Evolutionary conservation across 164 flowering plant species (phyloP).

Genomic region (Annona cherimola): DNA sequence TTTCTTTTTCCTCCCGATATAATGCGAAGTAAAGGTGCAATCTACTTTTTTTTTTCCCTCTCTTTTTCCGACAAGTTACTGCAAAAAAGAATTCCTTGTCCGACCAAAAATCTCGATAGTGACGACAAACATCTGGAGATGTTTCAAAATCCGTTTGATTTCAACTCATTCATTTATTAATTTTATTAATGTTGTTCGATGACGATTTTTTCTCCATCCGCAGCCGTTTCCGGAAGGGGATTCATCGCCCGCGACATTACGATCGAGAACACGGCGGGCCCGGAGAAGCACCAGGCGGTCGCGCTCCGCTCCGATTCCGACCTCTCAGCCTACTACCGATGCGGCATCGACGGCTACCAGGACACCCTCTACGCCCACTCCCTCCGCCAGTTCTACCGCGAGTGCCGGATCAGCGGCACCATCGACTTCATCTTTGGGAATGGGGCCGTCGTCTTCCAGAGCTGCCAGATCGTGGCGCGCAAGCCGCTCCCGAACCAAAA

Average conservation of each 20-base stretch:
- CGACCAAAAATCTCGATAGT: no score
- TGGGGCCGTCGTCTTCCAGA: conserved; percentile 53
- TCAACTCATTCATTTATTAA: no score
- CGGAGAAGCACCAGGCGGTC: conserved; percentile 81
- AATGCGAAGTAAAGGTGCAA: no score
- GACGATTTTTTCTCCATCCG: background rate
- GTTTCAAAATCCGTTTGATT: no score
- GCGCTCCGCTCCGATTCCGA: conserved; percentile 79
- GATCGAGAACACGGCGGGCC: conserved; percentile 78
- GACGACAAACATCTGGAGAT: no score
- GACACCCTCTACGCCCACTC: conserved; percentile 84
- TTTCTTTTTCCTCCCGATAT: no score
- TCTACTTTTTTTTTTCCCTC: no score
- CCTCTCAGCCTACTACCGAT: conserved; percentile 68
- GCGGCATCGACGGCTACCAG: conserved; percentile 71
- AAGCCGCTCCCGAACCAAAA: conserved; percentile 50
- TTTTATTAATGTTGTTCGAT: no score
- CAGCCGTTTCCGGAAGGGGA: conserved; percentile 60
- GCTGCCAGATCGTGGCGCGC: conserved; percentile 69
- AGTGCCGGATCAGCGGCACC: conserved; percentile 54
- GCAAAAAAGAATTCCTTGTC: no score
- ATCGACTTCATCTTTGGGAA: conserved; percentile 87
- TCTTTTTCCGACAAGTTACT: no score
- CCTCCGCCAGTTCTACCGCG: conserved; percentile 60
- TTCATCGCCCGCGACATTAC: conserved; percentile 76